Evolutionary conservation across 331 rosid species (phyloP).

Genomic region (Malus hybrid): DNA sequence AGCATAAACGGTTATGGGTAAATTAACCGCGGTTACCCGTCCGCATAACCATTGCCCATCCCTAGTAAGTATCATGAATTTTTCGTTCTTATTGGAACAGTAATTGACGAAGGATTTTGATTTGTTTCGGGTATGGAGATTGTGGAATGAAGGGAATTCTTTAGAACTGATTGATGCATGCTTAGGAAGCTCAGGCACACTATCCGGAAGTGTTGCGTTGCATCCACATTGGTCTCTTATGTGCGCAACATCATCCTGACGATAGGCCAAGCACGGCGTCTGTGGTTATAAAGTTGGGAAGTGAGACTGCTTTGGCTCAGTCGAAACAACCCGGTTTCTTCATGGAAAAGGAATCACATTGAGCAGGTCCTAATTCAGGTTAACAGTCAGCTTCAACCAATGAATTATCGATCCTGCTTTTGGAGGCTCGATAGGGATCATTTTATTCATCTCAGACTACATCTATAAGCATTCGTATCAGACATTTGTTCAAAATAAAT

Average conservation of each 20-base stretch:
- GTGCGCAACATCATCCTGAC: conserved; percentile 22
- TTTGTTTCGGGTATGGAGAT: conserved; percentile 46
- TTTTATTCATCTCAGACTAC: background rate
- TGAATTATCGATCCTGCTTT: background rate
- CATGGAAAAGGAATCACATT: background rate
- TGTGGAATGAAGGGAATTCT: conserved; percentile 45
- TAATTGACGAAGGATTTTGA: background rate
- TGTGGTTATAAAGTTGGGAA: conserved; percentile 41
- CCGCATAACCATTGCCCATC: too few relatives aligned
- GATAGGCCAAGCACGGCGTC: conserved; percentile 12
- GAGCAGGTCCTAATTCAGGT: background rate
- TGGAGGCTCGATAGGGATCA: conserved; percentile 1
- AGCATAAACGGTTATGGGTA: too few relatives aligned
- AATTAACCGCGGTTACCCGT: too few relatives aligned
- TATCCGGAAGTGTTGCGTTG: conserved; percentile 32
- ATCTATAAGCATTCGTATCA: too few relatives aligned
- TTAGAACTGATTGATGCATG: conserved; percentile 33
- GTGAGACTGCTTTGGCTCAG: conserved; percentile 37
- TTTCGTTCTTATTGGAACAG: background rate
- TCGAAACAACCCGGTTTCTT: conserved; percentile 56
- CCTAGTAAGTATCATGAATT: conserved; percentile 24
- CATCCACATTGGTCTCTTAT: conserved; percentile 32
- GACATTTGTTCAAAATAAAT: too few relatives aligned
- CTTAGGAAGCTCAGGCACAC: conserved; percentile 10
- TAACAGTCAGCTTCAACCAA: background rate